Evolutionary conservation across 2,329 filamentous ascomycete genomes (phyloP).

Genomic region (Amauroascus niger): DNA sequence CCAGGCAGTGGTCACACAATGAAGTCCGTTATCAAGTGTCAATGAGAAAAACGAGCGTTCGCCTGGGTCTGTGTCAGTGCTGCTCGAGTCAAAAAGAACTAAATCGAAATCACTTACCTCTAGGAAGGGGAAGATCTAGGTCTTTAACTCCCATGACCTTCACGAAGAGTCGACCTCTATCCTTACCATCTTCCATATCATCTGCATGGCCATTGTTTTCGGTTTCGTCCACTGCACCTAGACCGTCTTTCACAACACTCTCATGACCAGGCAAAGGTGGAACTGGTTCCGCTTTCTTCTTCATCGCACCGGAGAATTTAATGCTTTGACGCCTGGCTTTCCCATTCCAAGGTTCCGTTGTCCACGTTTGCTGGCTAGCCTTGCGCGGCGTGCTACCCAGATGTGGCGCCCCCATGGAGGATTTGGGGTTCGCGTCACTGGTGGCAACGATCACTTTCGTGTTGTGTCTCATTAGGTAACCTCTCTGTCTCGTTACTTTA

Average conservation of each 20-base stretch:
- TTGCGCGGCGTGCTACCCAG: conserved; percentile 65
- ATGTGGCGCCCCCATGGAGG: conserved; percentile 36
- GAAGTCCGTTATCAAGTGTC: conserved; percentile 94
- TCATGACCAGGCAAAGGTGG: conserved; percentile 82
- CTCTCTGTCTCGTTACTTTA: conserved; percentile 64
- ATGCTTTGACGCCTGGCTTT: conserved; percentile 60
- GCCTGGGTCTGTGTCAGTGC: conserved; percentile 42
- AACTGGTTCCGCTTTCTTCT: conserved; percentile 57
- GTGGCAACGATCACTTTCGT: conserved; percentile 95
- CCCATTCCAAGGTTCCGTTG: conserved; percentile 92
- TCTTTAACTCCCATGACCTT: conserved; percentile 99
- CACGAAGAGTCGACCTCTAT: conserved; percentile 85
- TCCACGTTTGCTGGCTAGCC: conserved; percentile 80
- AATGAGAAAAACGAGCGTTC: conserved; percentile 91
- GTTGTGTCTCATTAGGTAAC: conserved; percentile 97
- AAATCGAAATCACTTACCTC: conserved; percentile 53
- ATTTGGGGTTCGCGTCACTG: conserved; percentile 37
- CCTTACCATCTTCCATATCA: conserved; percentile 64
- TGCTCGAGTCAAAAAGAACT: conserved; percentile 15
- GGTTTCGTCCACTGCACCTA: conserved; percentile 50
- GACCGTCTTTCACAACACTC: conserved; percentile 59
- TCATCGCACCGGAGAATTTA: conserved; percentile 48
- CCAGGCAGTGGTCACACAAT: conserved; percentile 95
- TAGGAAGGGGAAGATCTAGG: conserved; percentile 79
- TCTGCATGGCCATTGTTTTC: conserved; percentile 52